phyloP scores from a whole-genome alignment of 169 alveolate species.

The Cystoisospora suis region DNA sequence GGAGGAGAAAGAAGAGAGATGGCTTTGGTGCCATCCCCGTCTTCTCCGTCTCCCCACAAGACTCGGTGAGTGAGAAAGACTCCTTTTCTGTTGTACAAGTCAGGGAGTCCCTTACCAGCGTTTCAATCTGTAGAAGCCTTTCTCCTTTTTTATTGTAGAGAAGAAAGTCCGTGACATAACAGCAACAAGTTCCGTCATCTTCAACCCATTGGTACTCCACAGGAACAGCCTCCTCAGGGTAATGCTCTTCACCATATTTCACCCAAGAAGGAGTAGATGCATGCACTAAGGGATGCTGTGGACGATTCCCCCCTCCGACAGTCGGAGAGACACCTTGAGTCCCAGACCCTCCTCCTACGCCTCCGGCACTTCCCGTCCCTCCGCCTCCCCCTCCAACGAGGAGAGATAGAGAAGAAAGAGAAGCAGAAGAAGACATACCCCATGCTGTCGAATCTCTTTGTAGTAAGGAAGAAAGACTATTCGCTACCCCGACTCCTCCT shows the following conservation, averaged over 20 bases:
- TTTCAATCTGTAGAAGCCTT: conserved; percentile 38
- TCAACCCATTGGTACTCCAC: conserved; percentile 29
- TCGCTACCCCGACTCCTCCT: no score
- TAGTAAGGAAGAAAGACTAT: no score
- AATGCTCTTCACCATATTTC: conserved; percentile 45
- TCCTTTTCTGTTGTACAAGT: no score
- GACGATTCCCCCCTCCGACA: conserved; percentile 25
- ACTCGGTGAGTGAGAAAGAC: background rate
- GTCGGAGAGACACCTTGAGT: background rate
- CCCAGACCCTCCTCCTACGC: background rate
- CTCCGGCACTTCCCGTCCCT: conserved; percentile 15
- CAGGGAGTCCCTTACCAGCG: conserved; percentile 33
- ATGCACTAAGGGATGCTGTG: conserved; percentile 43
- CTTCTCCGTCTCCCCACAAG: background rate
- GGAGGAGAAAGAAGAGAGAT: no score
- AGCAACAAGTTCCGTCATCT: conserved; percentile 45
- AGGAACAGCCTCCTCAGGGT: conserved; percentile 52
- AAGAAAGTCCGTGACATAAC: conserved; percentile 51
- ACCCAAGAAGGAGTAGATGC: conserved; percentile 50
- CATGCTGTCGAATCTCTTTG: no score
- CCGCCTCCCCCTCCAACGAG: background rate
- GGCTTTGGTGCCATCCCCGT: no score
- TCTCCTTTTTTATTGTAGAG: conserved; percentile 56
- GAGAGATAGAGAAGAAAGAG: no score
- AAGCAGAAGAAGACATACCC: no score